Evolutionary conservation across 306 rosid genomes (phyloP), one percentile per base, ranked within the genome.

Genomic region (Phaseolus lunatus): DNA sequence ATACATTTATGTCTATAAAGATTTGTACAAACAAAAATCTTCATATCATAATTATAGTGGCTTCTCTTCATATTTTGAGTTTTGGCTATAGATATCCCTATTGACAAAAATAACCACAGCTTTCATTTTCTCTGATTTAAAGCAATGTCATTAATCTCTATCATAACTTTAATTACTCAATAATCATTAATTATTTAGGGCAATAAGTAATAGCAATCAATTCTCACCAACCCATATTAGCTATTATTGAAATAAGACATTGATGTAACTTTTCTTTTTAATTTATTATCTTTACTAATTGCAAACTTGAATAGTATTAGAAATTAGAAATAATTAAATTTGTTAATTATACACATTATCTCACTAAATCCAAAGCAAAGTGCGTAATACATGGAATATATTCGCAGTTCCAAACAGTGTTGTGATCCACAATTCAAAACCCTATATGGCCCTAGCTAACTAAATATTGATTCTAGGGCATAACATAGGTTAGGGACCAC

Each of bases 401-500:
- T 56, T 56, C n/a, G 3, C n/a, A 12, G 31, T 56, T 56, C 2
- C 0, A 9, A 20, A 19, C 2, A 53, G 1, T 9, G 9, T 2
- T 19, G 59, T 20, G 14, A 53, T 53, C 52, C 43, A 75, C 4
- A 54, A 43, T 39, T 76, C 53, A 76, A 49, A 76, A 57, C 69
- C 73, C 61, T 67, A 54, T 20, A 54, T 54, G 27, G 5, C 14
- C 26, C 61, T 61, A 63, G 26, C 69, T 52, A 52, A 29, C n/a
- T 24, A 12, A 59, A 59, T 66, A 58, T 47, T 41, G 57, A 77
- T 37, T 22, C 58, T 35, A 24, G 41, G 9, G 58, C 49, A 67
- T 23, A 62, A 63, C 9, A 20, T 39, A 41, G 73, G 72, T 45
- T 2, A 67, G 74, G 86, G 86, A 67, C 86, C 83, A 83, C 86